Percentiles rank a stretch among this genome's conserved stretches.
Conservation (phyloP, 2,329 filamentous ascomycete species). For the Verticillium nubilum region DNA sequence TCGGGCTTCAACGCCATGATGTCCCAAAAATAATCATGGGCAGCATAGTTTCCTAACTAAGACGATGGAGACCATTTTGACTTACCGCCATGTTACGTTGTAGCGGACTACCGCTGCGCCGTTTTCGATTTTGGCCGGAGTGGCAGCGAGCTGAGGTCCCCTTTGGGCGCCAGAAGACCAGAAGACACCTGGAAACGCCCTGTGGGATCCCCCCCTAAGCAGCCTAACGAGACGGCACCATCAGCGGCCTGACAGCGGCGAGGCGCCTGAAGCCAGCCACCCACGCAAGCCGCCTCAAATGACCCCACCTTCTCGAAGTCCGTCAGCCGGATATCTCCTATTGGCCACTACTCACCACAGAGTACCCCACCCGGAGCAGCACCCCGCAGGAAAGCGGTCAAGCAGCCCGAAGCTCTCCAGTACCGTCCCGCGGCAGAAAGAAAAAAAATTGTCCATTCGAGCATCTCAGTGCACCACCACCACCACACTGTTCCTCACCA, state of each 20-base stretch:
- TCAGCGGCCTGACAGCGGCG: too few species aligned
- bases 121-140: background rate
- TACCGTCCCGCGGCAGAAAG: slow-evolving; percentile 10
- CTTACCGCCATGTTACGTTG: slow-evolving; percentile 7
- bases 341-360: background rate
- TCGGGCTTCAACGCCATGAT: background rate
- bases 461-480: slow-evolving; percentile 2
- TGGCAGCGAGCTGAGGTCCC: slow-evolving; percentile 5
- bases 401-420: background rate
- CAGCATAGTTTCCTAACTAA: background rate
- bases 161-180: background rate
- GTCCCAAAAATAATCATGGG: slow-evolving; percentile 3
- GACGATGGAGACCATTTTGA: background rate
- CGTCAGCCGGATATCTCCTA: background rate
- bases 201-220: background rate
- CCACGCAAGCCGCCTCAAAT: background rate
- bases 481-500: background rate
- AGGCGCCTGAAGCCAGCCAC: background rate
- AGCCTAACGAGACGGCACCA: too few species aligned
- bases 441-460: slow-evolving; percentile 10
- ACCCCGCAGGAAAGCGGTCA: background rate
- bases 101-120: slow-evolving; percentile 1
- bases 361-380: background rate
- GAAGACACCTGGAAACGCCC: background rate
- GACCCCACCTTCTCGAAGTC: background rate